Evolutionary conservation across 345 rosid species (phyloP).

Genomic region (Psidium guajava): DNA sequence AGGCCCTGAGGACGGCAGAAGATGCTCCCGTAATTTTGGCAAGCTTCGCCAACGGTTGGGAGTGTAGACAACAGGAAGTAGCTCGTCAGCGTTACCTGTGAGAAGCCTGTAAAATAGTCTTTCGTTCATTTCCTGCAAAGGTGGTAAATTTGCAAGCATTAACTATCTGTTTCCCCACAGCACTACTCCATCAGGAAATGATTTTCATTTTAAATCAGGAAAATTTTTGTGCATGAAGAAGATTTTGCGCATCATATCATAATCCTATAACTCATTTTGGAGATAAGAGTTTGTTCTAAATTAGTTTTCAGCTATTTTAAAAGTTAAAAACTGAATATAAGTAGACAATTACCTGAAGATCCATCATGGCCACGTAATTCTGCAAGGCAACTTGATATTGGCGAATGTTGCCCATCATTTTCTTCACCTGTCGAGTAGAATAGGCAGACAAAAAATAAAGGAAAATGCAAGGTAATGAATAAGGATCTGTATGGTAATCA

Average conservation of each 20-base stretch:
- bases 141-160: neutral
- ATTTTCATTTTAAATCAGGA: neutral
- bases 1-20: constrained; percentile 9
- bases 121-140: constrained; percentile 75
- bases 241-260: neutral
- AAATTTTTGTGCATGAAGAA: neutral
- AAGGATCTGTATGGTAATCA: no score
- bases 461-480: neutral
- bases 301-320: neutral
- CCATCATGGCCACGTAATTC: constrained; percentile 96
- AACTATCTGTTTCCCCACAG: neutral
- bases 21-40: constrained; percentile 97
- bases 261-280: neutral
- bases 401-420: constrained; percentile 75
- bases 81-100: constrained; percentile 81
- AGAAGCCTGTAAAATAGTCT: constrained; percentile 86
- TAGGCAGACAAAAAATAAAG: neutral
- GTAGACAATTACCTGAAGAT: constrained; percentile 56
- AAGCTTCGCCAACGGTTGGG: constrained; percentile 99
- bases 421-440: constrained; percentile 50
- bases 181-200: neutral
- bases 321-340: neutral
- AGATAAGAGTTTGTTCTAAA: neutral
- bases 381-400: constrained; percentile 86
- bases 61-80: constrained; percentile 89